phyloP scores from a whole-genome alignment of 768 basidiomycete genomes.

The Trametes elegans region DNA sequence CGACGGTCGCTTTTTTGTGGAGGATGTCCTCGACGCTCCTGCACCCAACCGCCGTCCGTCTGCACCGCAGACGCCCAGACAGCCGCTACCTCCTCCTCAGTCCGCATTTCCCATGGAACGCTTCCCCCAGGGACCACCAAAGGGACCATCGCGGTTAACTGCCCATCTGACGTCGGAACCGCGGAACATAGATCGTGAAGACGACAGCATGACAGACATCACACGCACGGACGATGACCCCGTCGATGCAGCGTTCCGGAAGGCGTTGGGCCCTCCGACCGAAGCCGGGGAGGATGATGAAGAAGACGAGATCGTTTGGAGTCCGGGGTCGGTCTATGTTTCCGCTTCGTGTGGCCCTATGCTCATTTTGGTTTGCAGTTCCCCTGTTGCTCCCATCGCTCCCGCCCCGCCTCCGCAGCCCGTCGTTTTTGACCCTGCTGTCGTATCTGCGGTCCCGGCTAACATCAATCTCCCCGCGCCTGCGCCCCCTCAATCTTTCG shows the following conservation, averaged over 20 bases:
- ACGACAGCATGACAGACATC: conserved; percentile 65
- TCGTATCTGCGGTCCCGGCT: not conserved
- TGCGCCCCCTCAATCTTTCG: conserved; percentile 2
- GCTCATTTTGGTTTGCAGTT: too few relatives aligned
- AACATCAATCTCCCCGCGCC: not conserved
- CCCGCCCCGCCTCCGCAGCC: conserved; percentile 23
- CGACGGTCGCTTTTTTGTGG: conserved; percentile 5
- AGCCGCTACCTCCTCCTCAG: not conserved
- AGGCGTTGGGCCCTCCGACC: conserved; percentile 40
- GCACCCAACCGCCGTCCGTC: not conserved
- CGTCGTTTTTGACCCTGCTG: conserved; percentile 12
- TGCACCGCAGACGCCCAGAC: not conserved
- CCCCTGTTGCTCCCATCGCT: not conserved
- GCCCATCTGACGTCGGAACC: conserved; percentile 23
- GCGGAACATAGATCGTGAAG: conserved; percentile 31
- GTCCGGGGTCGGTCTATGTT: conserved; percentile 49
- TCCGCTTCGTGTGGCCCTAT: not conserved
- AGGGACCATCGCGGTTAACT: conserved; percentile 22
- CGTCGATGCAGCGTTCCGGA: conserved; percentile 63
- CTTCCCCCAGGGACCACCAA: not conserved
- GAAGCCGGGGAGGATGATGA: conserved; percentile 42
- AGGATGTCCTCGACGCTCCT: not conserved
- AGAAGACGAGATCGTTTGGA: conserved; percentile 76
- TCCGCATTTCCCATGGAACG: not conserved
- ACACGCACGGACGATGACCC: conserved; percentile 83